Percentiles rank a stretch among this genome's conserved stretches.
Evolutionary conservation across 805 yeast species (phyloP).

Genomic region (Wickerhamiella spandovensis): DNA sequence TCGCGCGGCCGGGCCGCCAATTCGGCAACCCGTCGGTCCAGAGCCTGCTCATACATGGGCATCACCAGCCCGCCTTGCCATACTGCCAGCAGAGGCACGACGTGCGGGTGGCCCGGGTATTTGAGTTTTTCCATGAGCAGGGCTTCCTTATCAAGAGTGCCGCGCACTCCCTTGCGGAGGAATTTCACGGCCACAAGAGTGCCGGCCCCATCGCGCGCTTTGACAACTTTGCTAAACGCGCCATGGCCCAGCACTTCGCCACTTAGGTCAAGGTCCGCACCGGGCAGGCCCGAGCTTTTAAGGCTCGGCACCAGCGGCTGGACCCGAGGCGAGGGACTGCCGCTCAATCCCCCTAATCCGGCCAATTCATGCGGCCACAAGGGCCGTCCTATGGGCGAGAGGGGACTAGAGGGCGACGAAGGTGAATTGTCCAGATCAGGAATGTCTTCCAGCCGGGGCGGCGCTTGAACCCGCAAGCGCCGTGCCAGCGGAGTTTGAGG

Average conservation of each 20-base stretch:
- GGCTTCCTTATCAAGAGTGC: conserved; percentile 10
- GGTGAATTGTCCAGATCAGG: neutral
- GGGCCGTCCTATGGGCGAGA: neutral
- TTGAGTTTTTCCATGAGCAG: conserved; percentile 3
- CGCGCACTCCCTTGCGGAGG: conserved; percentile 3
- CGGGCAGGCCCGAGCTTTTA: neutral
- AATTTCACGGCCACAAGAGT: conserved; percentile 9
- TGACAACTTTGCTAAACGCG: conserved; percentile 8
- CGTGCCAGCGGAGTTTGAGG: neutral
- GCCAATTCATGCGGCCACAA: neutral
- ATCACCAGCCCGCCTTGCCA: conserved; percentile 12
- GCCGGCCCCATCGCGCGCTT: conserved; percentile 2
- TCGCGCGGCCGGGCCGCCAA: neutral
- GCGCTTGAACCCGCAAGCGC: neutral
- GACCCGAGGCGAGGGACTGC: neutral
- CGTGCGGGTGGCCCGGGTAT: conserved; percentile 3
- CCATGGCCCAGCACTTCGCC: conserved; percentile 10
- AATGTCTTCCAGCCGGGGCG: neutral
- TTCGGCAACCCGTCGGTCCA: conserved; percentile 5
- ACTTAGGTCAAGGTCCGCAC: neutral
- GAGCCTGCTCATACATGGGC: conserved; percentile 11
- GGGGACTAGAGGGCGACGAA: neutral
- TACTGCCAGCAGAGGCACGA: conserved; percentile 9
- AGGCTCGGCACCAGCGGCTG: neutral
- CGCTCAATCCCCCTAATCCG: neutral